Base-by-base conservation (phyloP, 2,329 filamentous ascomycete genomes). In the Daldinia eschscholtzii region DNA sequence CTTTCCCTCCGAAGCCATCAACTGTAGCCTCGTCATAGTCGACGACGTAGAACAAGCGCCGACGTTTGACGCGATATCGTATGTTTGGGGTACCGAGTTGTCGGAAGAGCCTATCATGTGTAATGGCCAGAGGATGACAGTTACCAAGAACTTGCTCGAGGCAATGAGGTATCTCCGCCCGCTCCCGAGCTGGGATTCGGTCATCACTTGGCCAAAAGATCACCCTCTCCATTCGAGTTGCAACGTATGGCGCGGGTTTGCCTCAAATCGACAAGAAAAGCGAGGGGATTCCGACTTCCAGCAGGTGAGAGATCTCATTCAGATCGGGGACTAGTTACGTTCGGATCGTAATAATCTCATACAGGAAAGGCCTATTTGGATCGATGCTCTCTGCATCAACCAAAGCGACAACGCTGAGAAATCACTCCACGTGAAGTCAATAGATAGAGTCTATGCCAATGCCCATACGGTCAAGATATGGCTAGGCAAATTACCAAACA, bases 91-190 rank as follows among this genome's bases (percentile, higher is more conserved):
- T 12, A 67, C 60, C 2, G 63, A 64, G 12, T 12, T 64, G 20
- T 72, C 68, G 12, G 55, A 65, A 9, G 53, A 69, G 20, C 61
- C 70, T 7, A 72, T 73, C 33, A 64, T 67, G 26, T 73, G 70
- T 33, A 73, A 73, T 30, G 70, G 72, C 18, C 30, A 65, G 26
- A 57, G 63, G 33, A 68, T 72, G 58, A 44, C 37, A 9, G 70
- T 73, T 4, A 70, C 72, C 1, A 57, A 70, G 39, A 73, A 73
- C 23, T 59, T 73, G 23, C 61, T 64, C 18, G 61, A 65, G 12
- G 72, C 72, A 2, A 60, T 73, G 65, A 71, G 65, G 55, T 64
- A 71, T 46, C 62, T 73, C 13, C 70, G 72, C 13, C 68, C 65
- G 3, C 61, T 68, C 12, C 65, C 65, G 44, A 33, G 64, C 18